A percentile compares a stretch with the other conserved stretches of the same genome.
Conservation (phyloP, 495 filamentous ascomycete species). For the Aspergillus saccharolyticus region DNA sequence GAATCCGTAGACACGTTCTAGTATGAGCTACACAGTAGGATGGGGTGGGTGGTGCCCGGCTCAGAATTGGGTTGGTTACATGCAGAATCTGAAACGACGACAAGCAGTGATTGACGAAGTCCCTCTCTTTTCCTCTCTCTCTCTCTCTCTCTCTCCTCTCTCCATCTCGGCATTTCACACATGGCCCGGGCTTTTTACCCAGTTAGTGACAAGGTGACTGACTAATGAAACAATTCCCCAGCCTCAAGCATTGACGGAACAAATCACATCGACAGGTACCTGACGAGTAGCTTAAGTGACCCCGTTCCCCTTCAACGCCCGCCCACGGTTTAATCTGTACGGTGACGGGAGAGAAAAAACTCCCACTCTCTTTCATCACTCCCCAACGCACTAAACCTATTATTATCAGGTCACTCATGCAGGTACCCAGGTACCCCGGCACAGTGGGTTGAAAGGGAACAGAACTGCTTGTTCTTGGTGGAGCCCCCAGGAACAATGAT, state of each 20-base stretch:
- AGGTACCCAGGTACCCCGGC: conserved; percentile 6
- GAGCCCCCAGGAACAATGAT: neutral
- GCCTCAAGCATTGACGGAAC: no score
- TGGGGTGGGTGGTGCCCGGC: neutral
- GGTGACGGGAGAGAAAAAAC: neutral
- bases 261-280: neutral
- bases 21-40: neutral
- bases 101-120: neutral
- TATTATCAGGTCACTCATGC: conserved; percentile 3
- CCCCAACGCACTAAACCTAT: neutral
- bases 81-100: conserved; percentile 21
- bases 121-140: neutral
- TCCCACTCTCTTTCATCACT: neutral
- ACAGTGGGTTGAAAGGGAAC: neutral
- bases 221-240: neutral
- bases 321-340: neutral
- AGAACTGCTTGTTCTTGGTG: neutral
- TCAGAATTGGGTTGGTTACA: conserved; percentile 13
- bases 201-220: neutral
- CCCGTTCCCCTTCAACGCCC: neutral
- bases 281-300: neutral
- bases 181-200: neutral
- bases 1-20: neutral
- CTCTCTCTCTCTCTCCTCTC: neutral
- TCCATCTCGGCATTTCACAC: neutral